Conservation (phyloP, 257 asterid species). For the Orobanche coerulescens region DNA sequence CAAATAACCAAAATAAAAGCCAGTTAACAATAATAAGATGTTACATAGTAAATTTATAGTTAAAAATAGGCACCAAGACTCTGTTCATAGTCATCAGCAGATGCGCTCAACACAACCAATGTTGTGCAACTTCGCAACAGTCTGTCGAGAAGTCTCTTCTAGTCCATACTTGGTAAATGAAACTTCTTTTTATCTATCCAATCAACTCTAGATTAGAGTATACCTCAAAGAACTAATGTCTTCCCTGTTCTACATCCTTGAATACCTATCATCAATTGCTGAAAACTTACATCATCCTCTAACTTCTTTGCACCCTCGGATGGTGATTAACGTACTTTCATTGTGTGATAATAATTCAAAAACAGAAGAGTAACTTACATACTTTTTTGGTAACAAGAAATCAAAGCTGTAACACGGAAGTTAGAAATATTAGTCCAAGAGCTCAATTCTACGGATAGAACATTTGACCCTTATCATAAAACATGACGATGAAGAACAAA, state of each 20-base stretch:
- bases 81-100: neutral
- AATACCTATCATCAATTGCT: constrained; percentile 1
- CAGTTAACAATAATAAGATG: neutral
- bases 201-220: neutral
- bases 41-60: neutral
- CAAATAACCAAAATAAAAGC: neutral
- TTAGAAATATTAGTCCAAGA: neutral
- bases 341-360: neutral
- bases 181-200: neutral
- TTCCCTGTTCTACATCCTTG: neutral
- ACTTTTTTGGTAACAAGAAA: too few relatives aligned
- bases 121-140: neutral
- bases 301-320: too few relatives aligned
- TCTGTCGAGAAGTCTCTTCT: neutral
- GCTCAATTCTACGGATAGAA: neutral
- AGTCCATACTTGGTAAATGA: neutral
- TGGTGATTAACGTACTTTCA: too few relatives aligned
- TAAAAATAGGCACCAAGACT: neutral
- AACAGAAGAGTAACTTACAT: neutral
- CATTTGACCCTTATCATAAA: neutral
- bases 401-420: neutral
- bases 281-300: neutral
- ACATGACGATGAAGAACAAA: neutral
- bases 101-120: neutral
- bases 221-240: neutral